These are phyloP conservation scores for Fusarium chuoi DNA, from an alignment of 2,329 filamentous ascomycete species.

Conservation along the genomic window DNA sequence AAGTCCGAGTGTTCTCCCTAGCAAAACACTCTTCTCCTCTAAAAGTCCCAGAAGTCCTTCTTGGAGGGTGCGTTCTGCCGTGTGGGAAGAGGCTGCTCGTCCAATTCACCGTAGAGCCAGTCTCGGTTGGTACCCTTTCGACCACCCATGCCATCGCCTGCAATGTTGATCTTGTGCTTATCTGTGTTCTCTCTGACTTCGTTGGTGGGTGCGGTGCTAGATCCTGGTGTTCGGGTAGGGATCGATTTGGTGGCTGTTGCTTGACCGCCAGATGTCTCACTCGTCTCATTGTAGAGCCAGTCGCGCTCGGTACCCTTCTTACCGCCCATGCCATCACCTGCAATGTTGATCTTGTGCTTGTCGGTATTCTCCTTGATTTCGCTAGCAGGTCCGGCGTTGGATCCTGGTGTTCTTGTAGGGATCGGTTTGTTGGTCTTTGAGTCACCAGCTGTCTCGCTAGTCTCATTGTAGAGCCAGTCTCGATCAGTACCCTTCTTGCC, in stretches of 20 bases:
- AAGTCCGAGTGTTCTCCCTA: background rate
- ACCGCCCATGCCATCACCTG: conserved; percentile 73
- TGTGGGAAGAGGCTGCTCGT: conserved; percentile 51
- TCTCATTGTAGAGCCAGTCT: conserved; percentile 67
- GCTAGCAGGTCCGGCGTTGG: background rate
- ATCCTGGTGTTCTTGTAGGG: conserved; percentile 49
- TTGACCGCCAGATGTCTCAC: conserved; percentile 41
- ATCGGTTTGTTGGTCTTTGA: conserved; percentile 40
- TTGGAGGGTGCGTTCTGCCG: conserved; percentile 51
- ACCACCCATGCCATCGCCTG: conserved; percentile 73
- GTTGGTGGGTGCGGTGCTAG: conserved; percentile 1
- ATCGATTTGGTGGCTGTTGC: conserved; percentile 39
- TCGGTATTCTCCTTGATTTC: conserved; percentile 26
- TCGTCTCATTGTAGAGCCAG: conserved; percentile 67
- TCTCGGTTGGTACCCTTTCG: conserved; percentile 62
- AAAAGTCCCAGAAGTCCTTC: conserved; percentile 62
- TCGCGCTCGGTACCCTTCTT: conserved; percentile 62
- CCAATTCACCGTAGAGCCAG: conserved; percentile 66
- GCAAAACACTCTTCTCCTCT: conserved; percentile 28
- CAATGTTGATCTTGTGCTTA: conserved; percentile 53
- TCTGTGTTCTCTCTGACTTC: conserved; percentile 25
- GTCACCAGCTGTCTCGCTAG: conserved; percentile 47
- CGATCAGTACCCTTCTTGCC: conserved; percentile 63
- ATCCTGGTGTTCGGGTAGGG: conserved; percentile 50
- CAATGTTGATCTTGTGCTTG: conserved; percentile 55